Percentiles rank a stretch among this genome's conserved stretches.
Conservation (phyloP, 306 rosid species). For the Sechiopsis laciniata region DNA sequence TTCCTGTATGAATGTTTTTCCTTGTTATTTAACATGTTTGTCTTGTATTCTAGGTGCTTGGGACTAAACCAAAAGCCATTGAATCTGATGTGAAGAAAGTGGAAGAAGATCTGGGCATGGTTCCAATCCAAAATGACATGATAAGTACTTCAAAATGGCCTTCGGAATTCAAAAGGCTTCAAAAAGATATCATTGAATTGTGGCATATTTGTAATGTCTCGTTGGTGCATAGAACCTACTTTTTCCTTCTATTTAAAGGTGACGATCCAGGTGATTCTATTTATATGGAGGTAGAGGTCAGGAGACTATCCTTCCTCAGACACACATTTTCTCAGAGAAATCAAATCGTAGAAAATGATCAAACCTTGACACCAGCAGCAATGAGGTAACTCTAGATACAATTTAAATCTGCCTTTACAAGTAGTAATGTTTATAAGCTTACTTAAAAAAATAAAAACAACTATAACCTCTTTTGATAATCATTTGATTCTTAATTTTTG, state of each 20-base stretch:
- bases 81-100: conserved; percentile 35
- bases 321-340: conserved; percentile 49
- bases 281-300: conserved; percentile 80
- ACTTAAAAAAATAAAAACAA: too few species aligned
- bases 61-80: conserved; percentile 28
- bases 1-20: not conserved
- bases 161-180: conserved; percentile 66
- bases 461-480: too few species aligned
- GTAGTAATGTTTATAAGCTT: too few species aligned
- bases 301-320: conserved; percentile 69
- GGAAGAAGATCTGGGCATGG: conserved; percentile 70
- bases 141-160: conserved; percentile 63
- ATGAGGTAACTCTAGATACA: conserved; percentile 44
- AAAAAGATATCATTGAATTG: conserved; percentile 64
- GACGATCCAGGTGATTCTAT: conserved; percentile 75
- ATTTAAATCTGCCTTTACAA: too few species aligned
- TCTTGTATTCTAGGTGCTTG: conserved; percentile 39
- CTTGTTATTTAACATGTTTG: conserved; percentile 18
- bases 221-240: conserved; percentile 88
- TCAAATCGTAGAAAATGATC: conserved; percentile 54
- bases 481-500: not conserved
- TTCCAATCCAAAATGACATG: conserved; percentile 49
- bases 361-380: conserved; percentile 39
- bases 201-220: conserved; percentile 86
- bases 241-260: conserved; percentile 77